Evolutionary conservation across 2,329 filamentous ascomycete species (phyloP), one percentile per base, ranked within the genome.

Genomic region (Talaromyces amestolkiae): DNA sequence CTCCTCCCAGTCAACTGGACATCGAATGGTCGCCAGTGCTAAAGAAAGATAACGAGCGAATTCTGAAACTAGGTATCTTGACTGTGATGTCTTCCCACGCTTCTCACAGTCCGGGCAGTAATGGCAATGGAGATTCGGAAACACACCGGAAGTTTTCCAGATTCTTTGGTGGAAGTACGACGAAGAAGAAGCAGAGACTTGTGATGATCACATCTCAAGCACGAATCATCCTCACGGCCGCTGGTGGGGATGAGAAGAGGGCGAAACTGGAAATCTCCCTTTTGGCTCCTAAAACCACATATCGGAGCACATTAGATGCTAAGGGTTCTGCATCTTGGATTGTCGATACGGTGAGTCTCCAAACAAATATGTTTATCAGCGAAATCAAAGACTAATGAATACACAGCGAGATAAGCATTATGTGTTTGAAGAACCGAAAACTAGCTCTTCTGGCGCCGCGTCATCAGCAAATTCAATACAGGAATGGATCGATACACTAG

Each of bases 11-110:
- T 60, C 95, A 98, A 76, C 83, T 99, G 31, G 95, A 99, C 74
- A 96, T 99, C 65, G 95, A 99, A 78, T 99, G 95, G 95, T 97
- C 94, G 0, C 95, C 95, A 0, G 93, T 99, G 4, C 82, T 99
- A 64, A 97, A 91, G 10, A 89, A 89, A 72, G 89, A 88, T 66
- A 97, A 98, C 73, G 95, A 99, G 78, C 87, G 95, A 41, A 99
- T 99, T 70, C 78, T 99, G 68, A 97, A 96, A 77, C 83, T 99
- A 24, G 95, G 95, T 2, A 97, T 99, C 72, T 81, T 97, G 68
- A 86, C 93, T 77, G 93, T 99, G 8, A 84, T 91, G 45, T 90
- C 92, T 6, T 87, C 91, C 2, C 90, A 93, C 10, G 85, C 93
- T 62, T 85, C 91, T 10, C 90, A 91, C 73, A 91, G 88, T 68